Base-by-base conservation (phyloP, 768 basidiomycete genomes). In the Tulasnella sp. region DNA sequence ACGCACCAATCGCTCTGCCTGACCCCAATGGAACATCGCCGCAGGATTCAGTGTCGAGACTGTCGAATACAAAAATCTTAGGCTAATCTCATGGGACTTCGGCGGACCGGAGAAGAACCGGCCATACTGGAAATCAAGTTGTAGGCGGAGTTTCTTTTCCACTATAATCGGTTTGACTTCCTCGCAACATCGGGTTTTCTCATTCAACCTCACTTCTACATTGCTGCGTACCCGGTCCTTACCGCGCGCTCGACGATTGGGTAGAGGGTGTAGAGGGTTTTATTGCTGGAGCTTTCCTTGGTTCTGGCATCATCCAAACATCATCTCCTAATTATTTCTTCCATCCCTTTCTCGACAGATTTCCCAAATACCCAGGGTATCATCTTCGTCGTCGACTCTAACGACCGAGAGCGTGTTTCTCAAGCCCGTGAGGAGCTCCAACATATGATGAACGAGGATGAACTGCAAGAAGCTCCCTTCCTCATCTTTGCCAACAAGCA, bases 301-400 rank as follows among this genome's bases (percentile, higher is more conserved):
- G 57, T 80, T 81, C 80, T 23, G 11, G 29, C 69, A 69, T 74
- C 73, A 77, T 77, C 32, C 51, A 18, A 16, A 48, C 15, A 48
- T 13, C 5, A 11, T 26, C 1, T n/a, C 3, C 57, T 61, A 26
- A 61, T 23, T 13, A 11, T 40, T 67, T 23, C 40, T 3, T 39
- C 23, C 44, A 74, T 18, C 29, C 23, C 39, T 70, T 48, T 42
- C 11, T 23, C 13, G 48, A 26, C 83, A 99, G 98, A 99, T 88
- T 99, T 98, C 96, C 97, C 99, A 87, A 99, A 99, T 89, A 99
- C 98, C 39, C 97, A 99, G 87, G 98, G 97, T 81, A 98, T 99
- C 87, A 99, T 99, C 84, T 99, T 99, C 85, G 98, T 99, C 72
- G 96, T 99, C 79, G 98, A 99, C 85, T 99, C 98, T 75, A 99